Percentiles rank a stretch among this genome's conserved stretches.
phyloP scores from a whole-genome alignment of 306 rosid genomes.

The Potentilla sterilis region DNA sequence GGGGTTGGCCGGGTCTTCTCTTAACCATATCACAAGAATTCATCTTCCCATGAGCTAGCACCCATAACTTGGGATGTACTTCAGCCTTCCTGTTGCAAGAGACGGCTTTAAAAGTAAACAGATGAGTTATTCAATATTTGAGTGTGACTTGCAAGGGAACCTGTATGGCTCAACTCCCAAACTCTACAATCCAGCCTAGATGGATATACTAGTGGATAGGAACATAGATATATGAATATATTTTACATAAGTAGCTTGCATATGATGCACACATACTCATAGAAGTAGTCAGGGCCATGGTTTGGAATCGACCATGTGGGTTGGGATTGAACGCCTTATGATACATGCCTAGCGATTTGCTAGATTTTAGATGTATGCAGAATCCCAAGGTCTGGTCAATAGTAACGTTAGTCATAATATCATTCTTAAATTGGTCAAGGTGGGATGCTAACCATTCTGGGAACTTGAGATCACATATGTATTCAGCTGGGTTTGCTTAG shows the following conservation, averaged over 20 bases:
- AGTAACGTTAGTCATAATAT: not conserved
- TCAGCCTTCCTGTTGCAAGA: not conserved
- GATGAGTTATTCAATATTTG: not conserved
- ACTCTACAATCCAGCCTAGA: not conserved
- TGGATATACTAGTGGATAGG: not conserved
- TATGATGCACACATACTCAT: not conserved
- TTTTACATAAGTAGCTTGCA: not conserved
- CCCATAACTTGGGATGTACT: not conserved
- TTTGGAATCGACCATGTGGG: too few relatives aligned
- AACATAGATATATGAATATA: not conserved
- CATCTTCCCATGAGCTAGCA: not conserved
- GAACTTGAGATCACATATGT: not conserved
- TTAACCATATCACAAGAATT: not conserved
- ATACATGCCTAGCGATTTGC: too few relatives aligned
- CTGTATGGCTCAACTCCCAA: not conserved
- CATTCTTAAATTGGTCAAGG: not conserved
- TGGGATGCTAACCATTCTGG: not conserved
- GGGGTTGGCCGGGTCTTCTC: not conserved
- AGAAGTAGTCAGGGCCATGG: not conserved
- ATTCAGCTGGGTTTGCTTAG: not conserved
- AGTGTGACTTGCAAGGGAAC: not conserved
- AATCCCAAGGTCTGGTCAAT: not conserved
- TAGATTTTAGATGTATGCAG: not conserved
- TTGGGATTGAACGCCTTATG: too few relatives aligned
- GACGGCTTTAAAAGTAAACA: too few relatives aligned